These are phyloP conservation scores for Fusarium fujikuroi DNA, from an alignment of 2,329 filamentous ascomycete species.

Conservation along the genomic window DNA sequence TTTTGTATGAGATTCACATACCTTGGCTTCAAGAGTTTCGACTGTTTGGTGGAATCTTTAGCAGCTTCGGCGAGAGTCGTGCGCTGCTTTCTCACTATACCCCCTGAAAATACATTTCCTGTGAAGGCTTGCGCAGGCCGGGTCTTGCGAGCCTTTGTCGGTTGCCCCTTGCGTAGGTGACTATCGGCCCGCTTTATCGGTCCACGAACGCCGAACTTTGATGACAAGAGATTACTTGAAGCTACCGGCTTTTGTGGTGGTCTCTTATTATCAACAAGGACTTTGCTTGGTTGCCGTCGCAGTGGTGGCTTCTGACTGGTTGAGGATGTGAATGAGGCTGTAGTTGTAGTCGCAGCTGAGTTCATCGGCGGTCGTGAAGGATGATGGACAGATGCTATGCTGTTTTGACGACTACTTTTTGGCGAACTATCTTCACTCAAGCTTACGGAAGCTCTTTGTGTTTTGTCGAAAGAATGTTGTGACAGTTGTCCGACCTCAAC, in stretches of 20 bases:
- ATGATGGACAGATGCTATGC: not conserved
- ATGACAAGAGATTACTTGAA: conserved; percentile 7
- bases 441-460: not conserved
- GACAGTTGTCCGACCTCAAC: not conserved
- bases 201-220: conserved; percentile 18
- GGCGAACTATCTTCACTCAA: conserved; percentile 1
- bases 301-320: not conserved
- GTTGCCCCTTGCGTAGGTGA: conserved; percentile 2
- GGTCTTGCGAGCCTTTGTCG: conserved; percentile 15
- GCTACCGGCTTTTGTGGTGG: conserved; percentile 4
- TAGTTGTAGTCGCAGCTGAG: not conserved
- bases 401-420: conserved; percentile 9
- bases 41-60: conserved; percentile 53
- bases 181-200: conserved; percentile 1
- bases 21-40: conserved; percentile 54
- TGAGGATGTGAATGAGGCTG: not conserved
- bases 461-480: conserved; percentile 3
- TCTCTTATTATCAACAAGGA: not conserved
- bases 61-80: conserved; percentile 52
- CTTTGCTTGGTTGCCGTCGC: conserved; percentile 3
- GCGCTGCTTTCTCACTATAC: conserved; percentile 53
- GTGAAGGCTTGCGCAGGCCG: conserved; percentile 15
- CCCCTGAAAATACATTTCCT: conserved; percentile 59
- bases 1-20: conserved; percentile 55
- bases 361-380: not conserved